Conservation (phyloP, 2,329 filamentous ascomycete species). For the Aspergillus aculeatus region DNA sequence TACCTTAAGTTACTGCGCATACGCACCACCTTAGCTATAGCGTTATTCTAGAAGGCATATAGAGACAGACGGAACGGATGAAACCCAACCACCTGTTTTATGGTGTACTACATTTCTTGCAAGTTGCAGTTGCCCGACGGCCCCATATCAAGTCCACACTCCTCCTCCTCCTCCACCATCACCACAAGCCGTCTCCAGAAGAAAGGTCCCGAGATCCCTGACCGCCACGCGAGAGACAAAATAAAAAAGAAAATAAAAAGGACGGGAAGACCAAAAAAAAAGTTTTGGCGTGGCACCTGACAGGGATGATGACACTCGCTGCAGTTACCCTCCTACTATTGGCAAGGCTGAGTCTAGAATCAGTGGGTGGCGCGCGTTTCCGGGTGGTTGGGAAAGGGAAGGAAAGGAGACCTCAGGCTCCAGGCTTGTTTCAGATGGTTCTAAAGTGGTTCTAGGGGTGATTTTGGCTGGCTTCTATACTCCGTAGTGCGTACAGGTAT, state of each 20-base stretch:
- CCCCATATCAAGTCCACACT: no score
- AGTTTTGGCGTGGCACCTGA: neutral
- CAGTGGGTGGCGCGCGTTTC: neutral
- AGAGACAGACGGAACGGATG: no score
- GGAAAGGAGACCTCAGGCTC: neutral
- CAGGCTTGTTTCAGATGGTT: neutral
- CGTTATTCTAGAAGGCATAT: neutral
- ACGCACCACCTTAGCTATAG: neutral
- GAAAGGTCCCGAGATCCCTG: slow-evolving; percentile 30
- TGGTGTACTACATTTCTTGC: no score
- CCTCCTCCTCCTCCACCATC: no score
- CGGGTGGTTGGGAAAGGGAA: neutral
- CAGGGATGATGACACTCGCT: slow-evolving; percentile 13
- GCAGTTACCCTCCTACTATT: neutral
- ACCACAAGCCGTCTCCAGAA: neutral
- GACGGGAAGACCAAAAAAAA: no score
- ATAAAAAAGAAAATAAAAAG: neutral
- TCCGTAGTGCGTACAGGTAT: no score
- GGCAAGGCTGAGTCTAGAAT: slow-evolving; percentile 16
- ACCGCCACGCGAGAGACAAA: slow-evolving; percentile 27
- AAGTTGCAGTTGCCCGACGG: no score
- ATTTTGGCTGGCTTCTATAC: neutral
- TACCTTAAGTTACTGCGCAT: no score
- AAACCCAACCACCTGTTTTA: no score
- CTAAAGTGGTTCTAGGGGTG: neutral